Evolutionary conservation across 768 basidiomycete species (phyloP).

Genomic region (Saitozyma podzolica): DNA sequence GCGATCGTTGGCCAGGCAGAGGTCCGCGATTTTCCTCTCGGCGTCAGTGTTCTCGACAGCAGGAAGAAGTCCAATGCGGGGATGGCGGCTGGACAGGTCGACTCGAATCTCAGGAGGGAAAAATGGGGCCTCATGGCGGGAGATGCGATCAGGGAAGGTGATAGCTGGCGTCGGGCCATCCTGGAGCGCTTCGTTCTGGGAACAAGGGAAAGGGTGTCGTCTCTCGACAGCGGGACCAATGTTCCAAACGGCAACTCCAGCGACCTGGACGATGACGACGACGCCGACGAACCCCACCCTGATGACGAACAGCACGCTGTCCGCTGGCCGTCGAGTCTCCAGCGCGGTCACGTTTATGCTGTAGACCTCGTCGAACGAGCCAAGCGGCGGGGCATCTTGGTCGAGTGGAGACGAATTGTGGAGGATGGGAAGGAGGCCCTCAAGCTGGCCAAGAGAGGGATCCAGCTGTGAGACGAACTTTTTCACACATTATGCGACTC

Average conservation of each 20-base stretch:
- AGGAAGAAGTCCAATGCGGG: not conserved
- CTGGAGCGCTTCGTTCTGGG: slow-evolving; percentile 10
- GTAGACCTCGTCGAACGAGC: slow-evolving; percentile 5
- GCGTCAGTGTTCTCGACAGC: not conserved
- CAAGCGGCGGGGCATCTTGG: slow-evolving; percentile 6
- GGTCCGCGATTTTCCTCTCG: slow-evolving; percentile 13
- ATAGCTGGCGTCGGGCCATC: slow-evolving; percentile 9
- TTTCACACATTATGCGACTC: not conserved
- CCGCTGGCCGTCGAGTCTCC: slow-evolving; percentile 7
- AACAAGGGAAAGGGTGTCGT: not conserved
- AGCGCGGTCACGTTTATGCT: slow-evolving; percentile 4
- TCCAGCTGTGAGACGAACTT: not conserved
- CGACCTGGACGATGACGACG: too few species aligned
- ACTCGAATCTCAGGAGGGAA: not conserved
- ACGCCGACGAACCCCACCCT: not conserved
- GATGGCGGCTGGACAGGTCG: not conserved
- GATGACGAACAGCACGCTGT: not conserved
- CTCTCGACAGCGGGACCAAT: too few species aligned
- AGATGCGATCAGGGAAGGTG: slow-evolving; percentile 11
- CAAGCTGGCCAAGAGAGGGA: not conserved
- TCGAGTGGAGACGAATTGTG: not conserved
- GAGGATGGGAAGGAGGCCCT: not conserved
- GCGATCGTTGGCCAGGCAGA: slow-evolving; percentile 9
- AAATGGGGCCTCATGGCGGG: slow-evolving; percentile 3
- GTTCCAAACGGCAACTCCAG: too few species aligned